These are phyloP conservation scores for Cryphonectria japonica DNA, from an alignment of 2,329 filamentous ascomycete genomes.

Conservation along the genomic window DNA sequence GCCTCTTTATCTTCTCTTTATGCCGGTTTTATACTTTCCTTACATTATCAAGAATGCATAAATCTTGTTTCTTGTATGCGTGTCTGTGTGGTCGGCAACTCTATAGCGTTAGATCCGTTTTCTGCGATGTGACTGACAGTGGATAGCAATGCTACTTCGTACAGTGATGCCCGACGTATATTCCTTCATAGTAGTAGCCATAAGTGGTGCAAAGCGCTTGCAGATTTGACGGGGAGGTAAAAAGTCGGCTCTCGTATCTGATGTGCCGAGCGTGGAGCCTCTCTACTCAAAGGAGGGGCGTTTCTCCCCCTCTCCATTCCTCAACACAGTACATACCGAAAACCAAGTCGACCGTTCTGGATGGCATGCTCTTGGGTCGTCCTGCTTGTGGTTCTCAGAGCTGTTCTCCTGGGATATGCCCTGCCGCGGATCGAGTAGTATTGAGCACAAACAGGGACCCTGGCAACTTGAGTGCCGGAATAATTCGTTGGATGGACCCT, in stretches of 20 bases:
- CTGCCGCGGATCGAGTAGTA: not conserved
- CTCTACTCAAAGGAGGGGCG: not conserved
- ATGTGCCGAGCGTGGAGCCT: not conserved
- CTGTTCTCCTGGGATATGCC: not conserved
- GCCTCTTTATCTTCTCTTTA: not conserved
- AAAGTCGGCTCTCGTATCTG: not conserved
- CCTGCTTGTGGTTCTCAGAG: not conserved
- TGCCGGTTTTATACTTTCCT: not conserved
- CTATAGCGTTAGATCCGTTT: not conserved
- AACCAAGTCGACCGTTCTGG: not conserved
- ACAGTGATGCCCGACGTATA: not conserved
- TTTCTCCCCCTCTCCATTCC: not conserved
- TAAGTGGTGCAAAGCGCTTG: not conserved
- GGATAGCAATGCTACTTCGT: slow-evolving; percentile 2
- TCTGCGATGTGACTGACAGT: not conserved
- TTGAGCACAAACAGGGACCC: not conserved
- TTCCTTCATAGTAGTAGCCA: not conserved
- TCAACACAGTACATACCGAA: not conserved
- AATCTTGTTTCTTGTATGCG: not conserved
- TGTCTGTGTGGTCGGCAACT: not conserved
- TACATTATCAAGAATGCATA: not conserved
- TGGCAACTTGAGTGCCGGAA: not conserved
- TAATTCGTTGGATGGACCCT: not conserved
- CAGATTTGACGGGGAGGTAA: not conserved
- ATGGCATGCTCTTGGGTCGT: not conserved